Conservation (phyloP, 768 basidiomycete species). For the Boletus sp. region DNA sequence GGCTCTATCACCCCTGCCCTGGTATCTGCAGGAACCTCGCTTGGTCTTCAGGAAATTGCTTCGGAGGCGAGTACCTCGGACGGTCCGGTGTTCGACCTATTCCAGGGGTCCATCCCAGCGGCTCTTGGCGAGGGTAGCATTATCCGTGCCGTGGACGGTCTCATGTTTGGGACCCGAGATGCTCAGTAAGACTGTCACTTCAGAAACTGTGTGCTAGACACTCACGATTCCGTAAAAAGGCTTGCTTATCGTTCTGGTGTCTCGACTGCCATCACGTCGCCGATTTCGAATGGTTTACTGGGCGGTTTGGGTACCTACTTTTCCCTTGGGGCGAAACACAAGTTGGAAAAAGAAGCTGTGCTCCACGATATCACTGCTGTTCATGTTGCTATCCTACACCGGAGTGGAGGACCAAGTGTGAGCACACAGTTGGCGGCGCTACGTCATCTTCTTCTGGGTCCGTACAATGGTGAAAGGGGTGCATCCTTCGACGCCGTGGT, state of each 20-base stretch:
- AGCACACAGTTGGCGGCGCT: slow-evolving; percentile 64
- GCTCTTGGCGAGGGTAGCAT: slow-evolving; percentile 41
- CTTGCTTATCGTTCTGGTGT: slow-evolving; percentile 75
- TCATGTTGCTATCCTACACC: slow-evolving; percentile 49
- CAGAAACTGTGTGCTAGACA: not conserved
- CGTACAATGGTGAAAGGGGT: slow-evolving; percentile 26
- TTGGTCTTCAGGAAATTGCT: slow-evolving; percentile 71
- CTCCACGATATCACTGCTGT: slow-evolving; percentile 63
- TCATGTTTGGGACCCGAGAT: slow-evolving; percentile 53
- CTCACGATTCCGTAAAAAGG: slow-evolving; percentile 36
- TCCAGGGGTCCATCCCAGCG: slow-evolving; percentile 30
- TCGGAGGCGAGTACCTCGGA: slow-evolving; percentile 66
- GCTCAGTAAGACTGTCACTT: slow-evolving; percentile 38
- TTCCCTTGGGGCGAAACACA: slow-evolving; percentile 54
- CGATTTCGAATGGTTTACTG: slow-evolving; percentile 53
- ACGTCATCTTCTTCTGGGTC: slow-evolving; percentile 43
- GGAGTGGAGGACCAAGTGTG: slow-evolving; percentile 40
- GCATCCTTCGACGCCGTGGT: slow-evolving; percentile 36
- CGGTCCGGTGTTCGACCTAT: slow-evolving; percentile 55
- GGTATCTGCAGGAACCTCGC: slow-evolving; percentile 56
- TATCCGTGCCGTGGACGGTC: slow-evolving; percentile 61
- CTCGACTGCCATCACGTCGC: slow-evolving; percentile 64
- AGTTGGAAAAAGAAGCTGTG: slow-evolving; percentile 62
- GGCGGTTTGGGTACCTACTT: slow-evolving; percentile 64
- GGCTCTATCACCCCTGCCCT: slow-evolving; percentile 64